Evolutionary conservation across 257 asterid species (phyloP).

Genomic region (Phtheirospermum japonicum): DNA sequence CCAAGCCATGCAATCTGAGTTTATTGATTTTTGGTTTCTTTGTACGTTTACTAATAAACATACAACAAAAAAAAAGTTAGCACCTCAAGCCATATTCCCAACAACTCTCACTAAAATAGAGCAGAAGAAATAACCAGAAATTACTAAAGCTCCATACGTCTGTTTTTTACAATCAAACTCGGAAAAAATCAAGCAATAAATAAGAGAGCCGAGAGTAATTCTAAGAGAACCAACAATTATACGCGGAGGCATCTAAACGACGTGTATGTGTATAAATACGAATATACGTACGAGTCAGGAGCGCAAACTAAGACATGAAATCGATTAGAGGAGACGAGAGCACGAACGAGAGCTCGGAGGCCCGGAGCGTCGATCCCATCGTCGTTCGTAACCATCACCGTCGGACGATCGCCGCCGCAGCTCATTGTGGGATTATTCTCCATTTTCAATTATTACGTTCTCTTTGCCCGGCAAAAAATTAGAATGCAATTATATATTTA

Average conservation of each 20-base stretch:
- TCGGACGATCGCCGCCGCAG: constrained; percentile 47
- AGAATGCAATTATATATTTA: too few relatives aligned
- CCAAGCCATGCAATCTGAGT: too few relatives aligned
- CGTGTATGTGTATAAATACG: too few relatives aligned
- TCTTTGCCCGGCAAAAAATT: too few relatives aligned
- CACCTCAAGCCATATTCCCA: background rate
- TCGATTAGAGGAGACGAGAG: constrained; percentile 67
- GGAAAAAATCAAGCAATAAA: too few relatives aligned
- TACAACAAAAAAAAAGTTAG: background rate
- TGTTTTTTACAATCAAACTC: too few relatives aligned
- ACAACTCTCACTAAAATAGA: too few relatives aligned
- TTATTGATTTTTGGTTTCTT: too few relatives aligned
- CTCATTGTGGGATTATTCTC: constrained; percentile 25
- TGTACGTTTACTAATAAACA: too few relatives aligned
- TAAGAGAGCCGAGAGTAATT: too few relatives aligned
- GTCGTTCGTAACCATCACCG: constrained; percentile 88
- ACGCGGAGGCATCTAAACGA: background rate
- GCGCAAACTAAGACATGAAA: constrained; percentile 83
- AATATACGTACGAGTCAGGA: constrained; percentile 65
- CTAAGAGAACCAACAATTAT: too few relatives aligned
- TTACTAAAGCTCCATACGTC: too few relatives aligned
- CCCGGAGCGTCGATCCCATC: constrained; percentile 96
- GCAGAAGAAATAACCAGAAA: background rate
- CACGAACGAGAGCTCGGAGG: constrained; percentile 61
- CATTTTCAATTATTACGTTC: constrained; percentile 26